phyloP scores from a whole-genome alignment of 2,329 filamentous ascomycete species.

The Aureobasidium melanogenum region DNA sequence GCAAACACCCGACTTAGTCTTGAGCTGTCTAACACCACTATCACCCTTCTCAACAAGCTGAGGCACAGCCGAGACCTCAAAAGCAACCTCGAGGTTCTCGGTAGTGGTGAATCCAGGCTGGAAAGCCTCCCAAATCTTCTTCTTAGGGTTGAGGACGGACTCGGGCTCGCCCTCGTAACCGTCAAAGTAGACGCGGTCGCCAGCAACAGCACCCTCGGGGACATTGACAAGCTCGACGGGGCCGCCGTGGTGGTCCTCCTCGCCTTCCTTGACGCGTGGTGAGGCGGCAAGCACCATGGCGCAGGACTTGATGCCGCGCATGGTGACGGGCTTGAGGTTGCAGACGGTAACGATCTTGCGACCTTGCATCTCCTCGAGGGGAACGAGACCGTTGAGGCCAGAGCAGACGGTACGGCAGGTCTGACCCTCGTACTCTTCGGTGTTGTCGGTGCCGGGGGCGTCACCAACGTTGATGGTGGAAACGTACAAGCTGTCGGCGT shows the following conservation, averaged over 20 bases:
- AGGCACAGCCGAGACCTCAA: constrained; percentile 71
- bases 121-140: constrained; percentile 97
- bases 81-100: constrained; percentile 69
- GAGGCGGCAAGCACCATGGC: constrained; percentile 96
- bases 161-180: constrained; percentile 92
- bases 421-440: constrained; percentile 82
- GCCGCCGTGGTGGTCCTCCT: constrained; percentile 74
- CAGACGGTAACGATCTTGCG: constrained; percentile 92
- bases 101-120: constrained; percentile 95
- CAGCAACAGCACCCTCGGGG: constrained; percentile 67
- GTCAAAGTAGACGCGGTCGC: constrained; percentile 86
- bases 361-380: constrained; percentile 91
- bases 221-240: constrained; percentile 88
- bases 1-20: constrained; percentile 74
- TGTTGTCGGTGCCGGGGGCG: constrained; percentile 75
- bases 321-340: constrained; percentile 98
- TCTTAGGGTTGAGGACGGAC: constrained; percentile 93
- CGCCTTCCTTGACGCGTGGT: constrained; percentile 71
- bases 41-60: constrained; percentile 57
- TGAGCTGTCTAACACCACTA: constrained; percentile 51
- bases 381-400: constrained; percentile 84
- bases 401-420: constrained; percentile 93
- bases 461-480: constrained; percentile 94
- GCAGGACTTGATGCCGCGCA: constrained; percentile 75
- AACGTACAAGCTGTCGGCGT: constrained; percentile 92